These are phyloP conservation scores for Diatrype stigma DNA, from an alignment of 2,329 filamentous ascomycete species.

Conservation along the genomic window DNA sequence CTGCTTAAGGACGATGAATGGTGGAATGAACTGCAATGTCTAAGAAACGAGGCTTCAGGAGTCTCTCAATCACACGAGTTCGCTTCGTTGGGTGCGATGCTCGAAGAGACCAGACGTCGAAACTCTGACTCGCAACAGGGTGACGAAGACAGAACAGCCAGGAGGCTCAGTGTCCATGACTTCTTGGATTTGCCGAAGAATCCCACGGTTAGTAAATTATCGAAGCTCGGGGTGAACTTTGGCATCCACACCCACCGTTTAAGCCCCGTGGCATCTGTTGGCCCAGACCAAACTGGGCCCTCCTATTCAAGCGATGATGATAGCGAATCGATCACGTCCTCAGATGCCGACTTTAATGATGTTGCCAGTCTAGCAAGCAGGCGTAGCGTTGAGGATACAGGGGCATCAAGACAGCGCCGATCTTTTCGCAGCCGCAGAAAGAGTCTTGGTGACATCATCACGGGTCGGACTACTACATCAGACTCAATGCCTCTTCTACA, in stretches of 20 bases:
- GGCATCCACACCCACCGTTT: slow-evolving; percentile 75
- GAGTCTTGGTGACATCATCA: slow-evolving; percentile 38
- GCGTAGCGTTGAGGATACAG: slow-evolving; percentile 34
- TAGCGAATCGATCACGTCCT: slow-evolving; percentile 11
- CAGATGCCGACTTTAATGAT: slow-evolving; percentile 33
- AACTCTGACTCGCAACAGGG: slow-evolving; percentile 39
- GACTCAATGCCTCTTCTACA: slow-evolving; percentile 8
- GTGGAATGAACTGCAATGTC: slow-evolving; percentile 71
- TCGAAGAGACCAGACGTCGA: slow-evolving; percentile 40
- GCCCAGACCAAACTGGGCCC: slow-evolving; percentile 8
- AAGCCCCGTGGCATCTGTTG: slow-evolving; percentile 54
- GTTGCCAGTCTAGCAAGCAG: slow-evolving; percentile 37
- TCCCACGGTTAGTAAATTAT: slow-evolving; percentile 47
- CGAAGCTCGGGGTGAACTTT: slow-evolving; percentile 60
- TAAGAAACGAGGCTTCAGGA: slow-evolving; percentile 38
- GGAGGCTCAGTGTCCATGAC: slow-evolving; percentile 49
- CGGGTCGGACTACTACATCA: slow-evolving; percentile 25
- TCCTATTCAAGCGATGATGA: slow-evolving; percentile 20
- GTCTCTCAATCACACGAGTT: slow-evolving; percentile 40
- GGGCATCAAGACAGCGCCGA: slow-evolving; percentile 25
- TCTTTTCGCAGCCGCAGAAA: slow-evolving; percentile 27
- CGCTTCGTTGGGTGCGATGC: slow-evolving; percentile 38
- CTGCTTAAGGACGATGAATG: slow-evolving; percentile 69
- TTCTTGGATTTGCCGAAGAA: slow-evolving; percentile 59
- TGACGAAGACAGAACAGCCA: slow-evolving; percentile 17